A percentile compares a stretch with the other conserved stretches of the same genome.
Evolutionary conservation across 371 early-diverging fungal species (phyloP).

Genomic region (Rhizopus sp.): DNA sequence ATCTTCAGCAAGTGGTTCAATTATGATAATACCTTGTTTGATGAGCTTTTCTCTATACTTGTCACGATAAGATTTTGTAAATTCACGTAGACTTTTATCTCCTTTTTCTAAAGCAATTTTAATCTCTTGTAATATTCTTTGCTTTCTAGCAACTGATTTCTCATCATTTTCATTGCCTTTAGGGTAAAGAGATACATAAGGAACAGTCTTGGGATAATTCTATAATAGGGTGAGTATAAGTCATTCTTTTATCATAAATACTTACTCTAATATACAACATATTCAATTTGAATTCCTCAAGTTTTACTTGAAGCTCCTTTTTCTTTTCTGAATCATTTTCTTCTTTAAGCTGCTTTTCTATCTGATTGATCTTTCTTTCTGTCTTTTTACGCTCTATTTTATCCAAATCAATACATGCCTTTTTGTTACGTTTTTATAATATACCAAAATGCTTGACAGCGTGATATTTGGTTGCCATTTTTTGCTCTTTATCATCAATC

Average conservation of each 20-base stretch:
- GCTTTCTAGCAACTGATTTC: conserved; percentile 15
- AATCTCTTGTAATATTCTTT: conserved; percentile 29
- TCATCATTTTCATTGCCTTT: conserved; percentile 24
- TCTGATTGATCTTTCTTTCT: conserved; percentile 30
- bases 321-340: conserved; percentile 22
- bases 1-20: conserved; percentile 22
- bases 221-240: conserved; percentile 2
- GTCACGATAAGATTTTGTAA: conserved; percentile 35
- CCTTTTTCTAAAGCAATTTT: conserved; percentile 20
- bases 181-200: conserved; percentile 41
- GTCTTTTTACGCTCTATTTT: conserved; percentile 42
- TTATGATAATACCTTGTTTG: conserved; percentile 21
- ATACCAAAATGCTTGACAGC: conserved; percentile 45
- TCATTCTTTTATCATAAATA: not conserved
- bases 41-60: conserved; percentile 33
- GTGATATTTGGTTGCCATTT: conserved; percentile 34
- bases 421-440: not conserved
- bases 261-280: conserved; percentile 29
- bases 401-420: not conserved
- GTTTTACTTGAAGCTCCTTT: conserved; percentile 14
- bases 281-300: conserved; percentile 26
- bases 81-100: conserved; percentile 25
- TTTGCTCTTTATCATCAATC: conserved; percentile 38
- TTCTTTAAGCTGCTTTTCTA: conserved; percentile 17
- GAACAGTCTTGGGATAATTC: conserved; percentile 37